phyloP scores from a whole-genome alignment of 768 basidiomycete genomes.

The Suillus ampliporus region DNA sequence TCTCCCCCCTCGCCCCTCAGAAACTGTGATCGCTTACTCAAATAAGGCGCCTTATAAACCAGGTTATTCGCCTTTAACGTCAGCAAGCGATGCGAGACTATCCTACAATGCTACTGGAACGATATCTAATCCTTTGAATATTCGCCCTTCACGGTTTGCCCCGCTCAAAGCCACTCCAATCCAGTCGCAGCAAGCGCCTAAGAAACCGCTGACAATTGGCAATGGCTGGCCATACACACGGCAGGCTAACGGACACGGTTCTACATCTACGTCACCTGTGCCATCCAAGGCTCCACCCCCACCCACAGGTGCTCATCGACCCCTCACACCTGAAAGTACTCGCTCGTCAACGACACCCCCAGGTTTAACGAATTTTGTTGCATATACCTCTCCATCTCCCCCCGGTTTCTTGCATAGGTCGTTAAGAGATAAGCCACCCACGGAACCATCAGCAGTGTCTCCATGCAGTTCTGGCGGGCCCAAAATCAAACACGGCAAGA shows the following conservation, averaged over 20 bases:
- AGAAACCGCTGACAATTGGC: constrained; percentile 50
- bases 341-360: constrained; percentile 41
- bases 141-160: constrained; percentile 50
- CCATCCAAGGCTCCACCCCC: constrained; percentile 24
- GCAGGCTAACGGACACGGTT: constrained; percentile 31
- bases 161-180: constrained; percentile 17
- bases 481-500: constrained; percentile 36
- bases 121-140: constrained; percentile 58
- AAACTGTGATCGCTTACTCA: constrained; percentile 16
- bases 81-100: constrained; percentile 36
- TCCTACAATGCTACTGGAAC: constrained; percentile 49
- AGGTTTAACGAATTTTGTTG: constrained; percentile 36
- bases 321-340: constrained; percentile 36
- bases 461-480: constrained; percentile 27
- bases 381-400: constrained; percentile 41
- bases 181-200: constrained; percentile 25
- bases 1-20: constrained; percentile 26
- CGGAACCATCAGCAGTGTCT: no score
- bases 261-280: constrained; percentile 9
- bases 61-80: constrained; percentile 34
- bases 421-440: constrained; percentile 28
- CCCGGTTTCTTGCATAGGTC: constrained; percentile 40
- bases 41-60: constrained; percentile 22
- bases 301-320: constrained; percentile 19
- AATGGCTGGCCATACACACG: constrained; percentile 51